Percentiles rank a stretch among this genome's conserved stretches.
These are phyloP conservation scores for Suhomyces pyralidae DNA, from an alignment of 805 yeast genomes.

Conservation along the genomic window DNA sequence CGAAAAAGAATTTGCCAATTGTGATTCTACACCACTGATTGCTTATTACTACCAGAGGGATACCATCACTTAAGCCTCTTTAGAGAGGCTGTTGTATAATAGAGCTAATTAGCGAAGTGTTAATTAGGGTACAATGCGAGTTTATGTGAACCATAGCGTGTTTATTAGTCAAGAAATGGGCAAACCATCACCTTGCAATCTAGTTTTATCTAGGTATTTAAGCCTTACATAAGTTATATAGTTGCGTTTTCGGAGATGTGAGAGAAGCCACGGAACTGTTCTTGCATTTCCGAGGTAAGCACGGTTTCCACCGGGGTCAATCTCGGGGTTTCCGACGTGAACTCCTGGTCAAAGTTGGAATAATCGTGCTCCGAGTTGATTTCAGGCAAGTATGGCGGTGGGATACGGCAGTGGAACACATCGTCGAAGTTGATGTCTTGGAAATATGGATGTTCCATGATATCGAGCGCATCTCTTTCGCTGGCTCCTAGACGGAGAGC, in stretches of 20 bases:
- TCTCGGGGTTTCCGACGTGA: slow-evolving; percentile 91
- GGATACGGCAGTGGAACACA: slow-evolving; percentile 62
- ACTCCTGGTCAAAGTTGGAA: slow-evolving; percentile 89
- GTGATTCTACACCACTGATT: too few relatives aligned
- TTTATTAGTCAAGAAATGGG: too few relatives aligned
- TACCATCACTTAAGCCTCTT: too few relatives aligned
- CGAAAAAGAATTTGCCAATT: too few relatives aligned
- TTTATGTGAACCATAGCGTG: too few relatives aligned
- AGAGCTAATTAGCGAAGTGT: too few relatives aligned
- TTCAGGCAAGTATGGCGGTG: slow-evolving; percentile 90
- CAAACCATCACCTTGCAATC: neutral
- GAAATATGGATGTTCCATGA: slow-evolving; percentile 95
- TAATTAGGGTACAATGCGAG: too few relatives aligned
- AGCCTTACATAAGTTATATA: slow-evolving; percentile 17
- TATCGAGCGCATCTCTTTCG: slow-evolving; percentile 83
- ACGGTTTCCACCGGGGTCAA: slow-evolving; percentile 92
- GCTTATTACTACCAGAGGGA: too few relatives aligned
- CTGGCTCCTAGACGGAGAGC: slow-evolving; percentile 80
- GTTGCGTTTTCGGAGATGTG: slow-evolving; percentile 66
- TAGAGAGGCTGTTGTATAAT: too few relatives aligned
- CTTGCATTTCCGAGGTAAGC: slow-evolving; percentile 84
- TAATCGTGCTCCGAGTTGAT: slow-evolving; percentile 86
- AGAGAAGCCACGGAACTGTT: slow-evolving; percentile 95
- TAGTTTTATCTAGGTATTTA: too few relatives aligned
- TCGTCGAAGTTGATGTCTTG: slow-evolving; percentile 88